Base-by-base conservation (phyloP, 2,329 filamentous ascomycete genomes). In the Cylindrodendrum hubeiense region DNA sequence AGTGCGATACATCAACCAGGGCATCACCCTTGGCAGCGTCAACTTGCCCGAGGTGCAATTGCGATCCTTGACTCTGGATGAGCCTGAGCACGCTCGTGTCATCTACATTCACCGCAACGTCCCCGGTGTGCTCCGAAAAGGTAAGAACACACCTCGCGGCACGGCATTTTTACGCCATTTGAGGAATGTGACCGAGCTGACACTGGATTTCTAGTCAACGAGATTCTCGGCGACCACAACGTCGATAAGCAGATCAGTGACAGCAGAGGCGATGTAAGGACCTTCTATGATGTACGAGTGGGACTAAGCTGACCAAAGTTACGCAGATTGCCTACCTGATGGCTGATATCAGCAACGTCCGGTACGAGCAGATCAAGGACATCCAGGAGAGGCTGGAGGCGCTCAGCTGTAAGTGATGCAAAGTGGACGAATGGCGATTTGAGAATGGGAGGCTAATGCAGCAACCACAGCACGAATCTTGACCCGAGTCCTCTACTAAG, bases 161-260 rank as follows among this genome's bases (percentile, higher is more conserved):
- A 13, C 8, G 1, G 4, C 28, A 7, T 4, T 17, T 28, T 24
- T 17, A 10, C 8, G n/a, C 13, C 12, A 44, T 17, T 5, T 47
- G 12, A 3, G 22, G 21, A 26, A 41, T 46, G 26, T 6, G 19
- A 22, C 19, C 30, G n/a, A 9, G 7, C 65, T 69, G 22, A 69
- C 59, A 17, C 5, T 30, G 12, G 12, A 43, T 26, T 19, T 21
- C 12, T 68, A 91, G 96, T 99, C 71, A 99, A 99, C 85, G 93
- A 96, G 76, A 94, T 98, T 67, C 87, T 99, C 51, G 93, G 92
- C 46, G 91, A 97, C 76, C 95, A 99, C 85, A 99, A 99, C 80
- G 95, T 99, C 73, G 95, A 98, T 84, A 98, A 98, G 86, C 96
- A 99, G 83, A 98, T 97, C 85, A 96, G 93, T 54, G 96, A 98